Conservation (phyloP, 164 flowering plant species). For the Sedum album region DNA sequence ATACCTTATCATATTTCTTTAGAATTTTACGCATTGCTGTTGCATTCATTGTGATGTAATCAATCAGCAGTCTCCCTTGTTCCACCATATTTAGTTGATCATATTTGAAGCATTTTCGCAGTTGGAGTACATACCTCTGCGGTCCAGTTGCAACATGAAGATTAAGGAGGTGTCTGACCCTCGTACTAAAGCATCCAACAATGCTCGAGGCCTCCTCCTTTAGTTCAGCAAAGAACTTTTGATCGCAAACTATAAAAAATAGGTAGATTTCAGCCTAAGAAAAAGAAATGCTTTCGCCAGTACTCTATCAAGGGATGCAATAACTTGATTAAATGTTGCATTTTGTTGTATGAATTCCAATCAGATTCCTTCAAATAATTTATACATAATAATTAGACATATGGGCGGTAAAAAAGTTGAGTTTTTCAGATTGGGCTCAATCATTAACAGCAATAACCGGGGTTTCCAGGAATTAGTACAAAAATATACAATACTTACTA, state of each 20-base stretch:
- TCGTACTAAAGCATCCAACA: conserved; percentile 60
- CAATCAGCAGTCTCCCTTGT: conserved; percentile 54
- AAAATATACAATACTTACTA: conserved; percentile 34
- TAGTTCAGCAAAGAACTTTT: conserved; percentile 73
- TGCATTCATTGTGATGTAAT: conserved; percentile 80
- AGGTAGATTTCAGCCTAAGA: not conserved
- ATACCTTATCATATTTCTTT: conserved; percentile 90
- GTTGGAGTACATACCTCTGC: conserved; percentile 36
- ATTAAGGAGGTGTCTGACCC: conserved; percentile 63
- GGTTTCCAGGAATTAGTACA: no score
- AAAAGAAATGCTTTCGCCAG: not conserved
- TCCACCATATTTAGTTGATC: conserved; percentile 36
- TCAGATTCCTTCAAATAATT: no score
- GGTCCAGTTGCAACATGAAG: conserved; percentile 49
- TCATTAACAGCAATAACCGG: no score
- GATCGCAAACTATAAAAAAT: conserved; percentile 59
- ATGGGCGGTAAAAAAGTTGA: not conserved
- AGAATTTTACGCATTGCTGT: conserved; percentile 79
- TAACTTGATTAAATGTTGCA: not conserved
- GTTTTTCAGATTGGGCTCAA: not conserved
- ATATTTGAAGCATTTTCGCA: conserved; percentile 44
- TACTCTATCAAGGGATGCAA: not conserved
- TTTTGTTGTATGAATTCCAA: no score
- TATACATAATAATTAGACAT: no score
- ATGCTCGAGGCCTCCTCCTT: conserved; percentile 72